These are phyloP conservation scores for Staphylotrichum longicolle DNA, from an alignment of 495 filamentous ascomycete genomes.

Conservation along the genomic window DNA sequence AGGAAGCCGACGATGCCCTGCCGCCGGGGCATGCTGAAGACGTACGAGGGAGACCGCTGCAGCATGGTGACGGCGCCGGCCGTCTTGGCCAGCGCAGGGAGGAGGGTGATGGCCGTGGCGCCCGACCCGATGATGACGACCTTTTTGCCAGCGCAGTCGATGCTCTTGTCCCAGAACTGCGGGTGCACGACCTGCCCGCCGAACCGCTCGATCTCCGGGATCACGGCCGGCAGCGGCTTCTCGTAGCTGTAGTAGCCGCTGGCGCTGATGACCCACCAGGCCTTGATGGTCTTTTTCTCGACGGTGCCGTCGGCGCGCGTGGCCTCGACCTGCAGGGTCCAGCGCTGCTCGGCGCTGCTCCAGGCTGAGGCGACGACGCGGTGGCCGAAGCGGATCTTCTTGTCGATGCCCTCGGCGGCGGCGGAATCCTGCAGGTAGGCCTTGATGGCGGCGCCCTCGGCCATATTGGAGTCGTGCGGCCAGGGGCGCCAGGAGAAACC, in stretches of 20 bases:
- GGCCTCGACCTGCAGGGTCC: constrained; percentile 57
- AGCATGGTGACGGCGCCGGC: constrained; percentile 55
- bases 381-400: constrained; percentile 59
- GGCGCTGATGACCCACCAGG: constrained; percentile 59
- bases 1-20: constrained; percentile 29
- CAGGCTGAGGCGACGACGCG: constrained; percentile 56
- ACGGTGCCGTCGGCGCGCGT: constrained; percentile 39
- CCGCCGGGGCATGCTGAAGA: constrained; percentile 51
- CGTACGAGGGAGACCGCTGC: constrained; percentile 57
- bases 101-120: constrained; percentile 56
- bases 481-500: constrained; percentile 70
- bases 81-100: constrained; percentile 50
- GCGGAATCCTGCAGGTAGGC: constrained; percentile 63
- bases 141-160: constrained; percentile 50
- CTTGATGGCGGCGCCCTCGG: constrained; percentile 56
- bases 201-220: constrained; percentile 60
- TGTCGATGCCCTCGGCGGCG: constrained; percentile 57
- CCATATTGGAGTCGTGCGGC: constrained; percentile 58
- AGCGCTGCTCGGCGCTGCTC: constrained; percentile 57
- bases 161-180: constrained; percentile 60
- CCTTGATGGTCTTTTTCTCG: constrained; percentile 41
- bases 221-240: constrained; percentile 52
- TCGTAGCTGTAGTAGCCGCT: constrained; percentile 71
- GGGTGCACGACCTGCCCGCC: constrained; percentile 57
- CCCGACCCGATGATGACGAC: constrained; percentile 58